Evolutionary conservation across 805 yeast species (phyloP).

Genomic region (Yamadazyma philogaea): DNA sequence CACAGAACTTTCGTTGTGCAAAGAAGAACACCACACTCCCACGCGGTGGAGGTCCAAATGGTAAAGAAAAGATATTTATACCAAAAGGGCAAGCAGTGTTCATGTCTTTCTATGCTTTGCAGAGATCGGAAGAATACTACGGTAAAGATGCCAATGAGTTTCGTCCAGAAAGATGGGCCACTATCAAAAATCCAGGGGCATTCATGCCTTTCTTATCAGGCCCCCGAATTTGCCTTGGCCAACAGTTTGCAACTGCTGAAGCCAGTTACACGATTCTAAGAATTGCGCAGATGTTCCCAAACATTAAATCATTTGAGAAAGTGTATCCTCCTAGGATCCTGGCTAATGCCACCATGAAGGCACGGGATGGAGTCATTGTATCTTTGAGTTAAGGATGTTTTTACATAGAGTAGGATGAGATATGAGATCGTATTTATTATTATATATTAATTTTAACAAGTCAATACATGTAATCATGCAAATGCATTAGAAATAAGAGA

Average conservation of each 20-base stretch:
- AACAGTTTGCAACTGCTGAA: conserved; percentile 55
- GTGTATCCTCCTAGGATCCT: conserved; percentile 31
- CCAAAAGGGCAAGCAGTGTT: conserved; percentile 43
- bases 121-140: conserved; percentile 38
- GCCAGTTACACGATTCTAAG: conserved; percentile 46
- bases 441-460: too few relatives aligned
- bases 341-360: conserved; percentile 28
- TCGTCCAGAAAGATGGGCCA: conserved; percentile 51
- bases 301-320: conserved; percentile 17
- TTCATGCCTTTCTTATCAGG: conserved; percentile 56
- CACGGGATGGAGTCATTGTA: conserved; percentile 20
- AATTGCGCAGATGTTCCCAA: conserved; percentile 27
- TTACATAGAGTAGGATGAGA: too few relatives aligned
- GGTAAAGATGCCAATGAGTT: conserved; percentile 47
- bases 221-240: conserved; percentile 56
- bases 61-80: conserved; percentile 27
- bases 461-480: too few relatives aligned
- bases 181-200: conserved; percentile 42
- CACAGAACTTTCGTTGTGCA: conserved; percentile 31
- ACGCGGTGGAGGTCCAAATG: conserved; percentile 31
- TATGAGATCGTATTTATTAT: neutral
- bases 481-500: too few relatives aligned
- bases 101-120: conserved; percentile 43
- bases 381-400: conserved; percentile 3
- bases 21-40: conserved; percentile 29